Evolutionary conservation across 805 yeast species (phyloP), one percentile per base, ranked within the genome.

Genomic region (Nakazawaea wickerhamii): DNA sequence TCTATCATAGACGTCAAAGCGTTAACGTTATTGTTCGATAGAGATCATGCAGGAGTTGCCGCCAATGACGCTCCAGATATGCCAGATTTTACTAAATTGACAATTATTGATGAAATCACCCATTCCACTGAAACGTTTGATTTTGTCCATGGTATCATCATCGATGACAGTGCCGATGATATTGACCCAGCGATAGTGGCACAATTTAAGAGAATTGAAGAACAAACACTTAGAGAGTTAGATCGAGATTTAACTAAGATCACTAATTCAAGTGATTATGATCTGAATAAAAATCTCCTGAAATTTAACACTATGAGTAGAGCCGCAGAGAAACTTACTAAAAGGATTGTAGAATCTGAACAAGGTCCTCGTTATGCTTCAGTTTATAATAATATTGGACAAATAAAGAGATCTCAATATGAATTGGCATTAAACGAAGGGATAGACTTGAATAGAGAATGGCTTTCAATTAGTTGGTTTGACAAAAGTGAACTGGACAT

Each of bases 371-470:
- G 11, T 14, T 41, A 28, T 25, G 36, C 44, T 17, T 36, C 40
- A 7, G 40, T 30, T 13, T 36, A 14, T 26, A 41, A 41, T 19
- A 36, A 41, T 25, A 9, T 41, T 18, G 44, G 32, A 9, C 44
- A 41, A 14, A 15, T 41, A 6, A 36, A 19, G 18, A 36, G 40
- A 19, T 23, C 36, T 10, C 27, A 30, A 18, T 32, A 33, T 20
- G 38, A 40, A 18, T 30, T 30, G 27, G 23, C 17, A 14, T 23
- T 38, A 18, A 15, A 23, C 10, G n/a, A 20, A 7, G 36, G 23
- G 9, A 21, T 25, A 5, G 5, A 4, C 4, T 14, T 14, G 5
- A 8, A 6, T 13, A n/a, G 11, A 30, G 36, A 23, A 8, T n/a
- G 9, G 4, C 11, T 31, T 11, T 23, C 5, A 5, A 11, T 23